Evolutionary conservation across 768 basidiomycete genomes (phyloP), one percentile per base, ranked within the genome.

Genomic region (Hydnum rufescens): DNA sequence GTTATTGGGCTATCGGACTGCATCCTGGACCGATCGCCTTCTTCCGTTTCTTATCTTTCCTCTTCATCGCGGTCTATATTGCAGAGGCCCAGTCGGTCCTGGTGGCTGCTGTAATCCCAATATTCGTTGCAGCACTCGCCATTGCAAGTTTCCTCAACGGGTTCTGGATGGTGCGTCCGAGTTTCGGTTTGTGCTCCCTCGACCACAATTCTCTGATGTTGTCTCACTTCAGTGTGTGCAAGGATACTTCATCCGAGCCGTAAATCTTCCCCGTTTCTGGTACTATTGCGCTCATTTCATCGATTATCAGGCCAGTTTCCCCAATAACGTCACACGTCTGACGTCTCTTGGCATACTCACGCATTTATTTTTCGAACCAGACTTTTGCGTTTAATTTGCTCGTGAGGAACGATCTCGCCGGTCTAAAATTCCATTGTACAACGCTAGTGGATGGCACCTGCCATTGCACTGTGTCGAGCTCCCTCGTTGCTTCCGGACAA

Each of bases 111-210:
- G 52, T 71, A 5, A 53, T 78, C 2, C 77, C 77, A 0, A 69
- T 76, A 26, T 78, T 78, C 53, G 74, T 78, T 18, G 76, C 76
- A 0, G 71, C 76, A 3, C 64, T 79, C 4, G 76, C 76, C 0
- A 66, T 78, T 4, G 65, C 68, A 8, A 67, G 70, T 4, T 77
- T 76, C 57, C 55, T 72, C 34, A 74, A 72, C 55, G 72, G 71
- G 0, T 73, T 77, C 55, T 77, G 74, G 74, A 77, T 77, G 76
- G 68, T 71, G n/a, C 68, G 71, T 28, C 68, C 69, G n/a, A n/a
- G n/a, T n/a, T n/a, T n/a, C n/a, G n/a, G n/a, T 8, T 70, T 71
- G 53, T 46, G 42, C 53, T 58, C 32, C 36, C 31, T 34, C 23
- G 13, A 48, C 23, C 18, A 54, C 30, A 4, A 19, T 23, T 32